A percentile compares a stretch with the other conserved stretches of the same genome.
Conservation (phyloP, 805 yeast genomes). For the Isabelozyma heimii region DNA sequence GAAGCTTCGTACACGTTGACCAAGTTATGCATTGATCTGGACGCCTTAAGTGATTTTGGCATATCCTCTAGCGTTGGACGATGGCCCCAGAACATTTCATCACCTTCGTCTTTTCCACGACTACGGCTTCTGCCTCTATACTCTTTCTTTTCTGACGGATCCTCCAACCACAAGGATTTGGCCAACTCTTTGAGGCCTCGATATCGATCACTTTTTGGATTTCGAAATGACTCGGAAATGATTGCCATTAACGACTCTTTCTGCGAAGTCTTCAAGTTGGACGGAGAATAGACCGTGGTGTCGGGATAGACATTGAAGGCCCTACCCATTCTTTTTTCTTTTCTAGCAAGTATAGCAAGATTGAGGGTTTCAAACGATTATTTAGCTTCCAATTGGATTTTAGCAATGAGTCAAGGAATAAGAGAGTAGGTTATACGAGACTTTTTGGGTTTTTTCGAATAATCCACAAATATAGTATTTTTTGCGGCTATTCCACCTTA, state of each 20-base stretch:
- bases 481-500: too few species aligned
- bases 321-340: background rate
- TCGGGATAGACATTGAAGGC: background rate
- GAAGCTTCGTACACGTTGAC: background rate
- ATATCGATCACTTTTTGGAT: background rate
- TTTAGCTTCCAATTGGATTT: background rate
- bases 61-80: background rate
- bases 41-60: background rate
- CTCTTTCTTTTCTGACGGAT: background rate
- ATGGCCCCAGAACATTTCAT: background rate
- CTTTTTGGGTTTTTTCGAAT: too few species aligned
- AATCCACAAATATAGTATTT: too few species aligned
- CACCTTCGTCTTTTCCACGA: background rate
- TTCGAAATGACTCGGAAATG: background rate
- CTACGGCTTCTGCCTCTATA: background rate
- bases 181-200: background rate
- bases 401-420: background rate
- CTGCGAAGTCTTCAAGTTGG: background rate
- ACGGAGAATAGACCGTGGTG: background rate
- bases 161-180: background rate
- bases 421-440: too few species aligned
- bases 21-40: background rate
- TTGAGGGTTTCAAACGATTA: background rate
- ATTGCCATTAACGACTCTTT: background rate
- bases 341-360: background rate